Evolutionary conservation across 352 stramenopile genomes (phyloP), one percentile per base, ranked within the genome.

Genomic region (Globisporangium cystogenes): DNA sequence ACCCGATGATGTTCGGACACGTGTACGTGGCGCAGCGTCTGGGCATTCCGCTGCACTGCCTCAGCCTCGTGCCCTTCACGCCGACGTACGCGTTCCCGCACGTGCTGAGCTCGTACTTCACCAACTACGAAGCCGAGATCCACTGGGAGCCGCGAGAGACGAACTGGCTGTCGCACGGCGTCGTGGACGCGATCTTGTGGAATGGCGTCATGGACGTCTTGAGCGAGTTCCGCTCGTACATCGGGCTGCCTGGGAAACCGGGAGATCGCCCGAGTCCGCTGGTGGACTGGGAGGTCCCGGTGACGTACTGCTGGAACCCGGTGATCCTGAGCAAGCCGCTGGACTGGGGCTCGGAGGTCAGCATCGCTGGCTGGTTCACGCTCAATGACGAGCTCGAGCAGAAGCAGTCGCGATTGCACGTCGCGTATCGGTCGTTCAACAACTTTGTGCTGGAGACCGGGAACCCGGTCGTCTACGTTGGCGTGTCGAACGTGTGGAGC

Each of bases 81-180:
- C 65, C 65, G 29, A 83, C 73, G 8, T 67, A 62, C 45, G 60
- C 67, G 1, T 76, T 83, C 48, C 68, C 72, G n/a, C 69, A 80
- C 41, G 50, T 74, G 7, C 41, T 80, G 33, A 76, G 64, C 37
- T 35, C 62, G 16, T 66, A 62, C 20, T 59, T 75, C 20, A 62
- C 56, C 45, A 48, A 72, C 20, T 49, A 55, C n/a, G 61, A 54
- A 59, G 62, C 20, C 35, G 37, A 20, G 24, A 31, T 27, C 24
- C 20, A 39, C 7, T 53, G 51, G 23, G 26, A 69, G 37, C 58
- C 62, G 12, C 64, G 61, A 45, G 60, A 67, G 45, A 81, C 59
- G 18, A 79, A 78, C 36, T 68, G 53, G 42, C 41, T 79, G 15
- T 69, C 66, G 21, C 76, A 82, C 53, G 68, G 60, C 5, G 68